Evolutionary conservation across 192 early-diverging fungal species (phyloP).

Genomic region (Kappamyces sp.): DNA sequence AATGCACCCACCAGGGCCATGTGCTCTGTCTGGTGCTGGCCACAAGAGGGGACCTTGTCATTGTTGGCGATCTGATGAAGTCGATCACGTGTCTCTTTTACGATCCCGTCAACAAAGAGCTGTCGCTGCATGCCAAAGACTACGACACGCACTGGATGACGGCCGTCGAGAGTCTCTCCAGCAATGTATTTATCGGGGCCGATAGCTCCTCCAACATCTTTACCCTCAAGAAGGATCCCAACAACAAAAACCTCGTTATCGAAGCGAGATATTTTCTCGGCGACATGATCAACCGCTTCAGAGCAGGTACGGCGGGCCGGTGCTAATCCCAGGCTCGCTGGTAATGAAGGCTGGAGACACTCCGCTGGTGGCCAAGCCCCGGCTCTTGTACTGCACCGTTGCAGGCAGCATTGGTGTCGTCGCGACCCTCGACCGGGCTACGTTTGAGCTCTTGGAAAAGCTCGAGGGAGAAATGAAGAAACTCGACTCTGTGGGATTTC

Average conservation of each 20-base stretch:
- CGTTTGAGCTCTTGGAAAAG: slow-evolving; percentile 47
- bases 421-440: slow-evolving; percentile 54
- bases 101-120: slow-evolving; percentile 20
- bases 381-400: slow-evolving; percentile 69
- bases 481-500: slow-evolving; percentile 6
- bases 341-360: slow-evolving; percentile 62
- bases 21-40: slow-evolving; percentile 54
- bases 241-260: slow-evolving; percentile 40
- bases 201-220: slow-evolving; percentile 59
- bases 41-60: slow-evolving; percentile 57
- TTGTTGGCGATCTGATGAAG: slow-evolving; percentile 80
- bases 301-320: slow-evolving; percentile 48
- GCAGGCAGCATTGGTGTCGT: slow-evolving; percentile 77
- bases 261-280: slow-evolving; percentile 73
- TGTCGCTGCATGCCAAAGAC: slow-evolving; percentile 60
- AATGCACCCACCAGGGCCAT: slow-evolving; percentile 44
- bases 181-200: slow-evolving; percentile 53
- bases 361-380: slow-evolving; percentile 41
- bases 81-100: slow-evolving; percentile 62
- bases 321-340: slow-evolving; percentile 56
- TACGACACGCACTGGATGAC: slow-evolving; percentile 58
- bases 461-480: slow-evolving; percentile 62
- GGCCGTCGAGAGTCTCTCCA: slow-evolving; percentile 51
- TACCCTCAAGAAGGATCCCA: slow-evolving; percentile 44
- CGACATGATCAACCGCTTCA: slow-evolving; percentile 72